Conservation (phyloP, 1,284 basidiomycete genomes). For the Cryptococcus maquisensis region DNA sequence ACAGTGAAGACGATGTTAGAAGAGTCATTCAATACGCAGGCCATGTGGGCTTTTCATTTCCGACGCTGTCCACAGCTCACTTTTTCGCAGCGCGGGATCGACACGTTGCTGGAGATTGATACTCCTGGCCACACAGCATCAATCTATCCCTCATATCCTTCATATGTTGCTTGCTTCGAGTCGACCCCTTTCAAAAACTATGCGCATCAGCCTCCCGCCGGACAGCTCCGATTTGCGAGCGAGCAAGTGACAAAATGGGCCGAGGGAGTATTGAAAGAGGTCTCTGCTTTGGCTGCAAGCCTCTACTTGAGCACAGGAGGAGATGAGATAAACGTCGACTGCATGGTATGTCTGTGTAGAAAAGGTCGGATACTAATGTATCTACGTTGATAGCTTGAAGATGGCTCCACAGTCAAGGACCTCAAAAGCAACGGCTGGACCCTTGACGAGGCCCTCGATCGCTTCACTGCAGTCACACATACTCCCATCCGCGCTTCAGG, state of each 20-base stretch:
- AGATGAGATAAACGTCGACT: conserved; percentile 71
- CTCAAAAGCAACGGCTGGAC: conserved; percentile 55
- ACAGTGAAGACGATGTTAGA: conserved; percentile 59
- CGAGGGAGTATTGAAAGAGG: conserved; percentile 49
- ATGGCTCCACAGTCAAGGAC: conserved; percentile 57
- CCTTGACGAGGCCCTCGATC: conserved; percentile 60
- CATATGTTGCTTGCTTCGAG: conserved; percentile 67
- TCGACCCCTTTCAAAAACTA: conserved; percentile 61
- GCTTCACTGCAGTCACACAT: conserved; percentile 60
- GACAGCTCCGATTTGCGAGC: conserved; percentile 69
- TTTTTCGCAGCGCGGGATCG: conserved; percentile 63
- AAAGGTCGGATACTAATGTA: too few relatives aligned
- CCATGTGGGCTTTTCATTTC: conserved; percentile 52
- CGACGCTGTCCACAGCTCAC: not conserved
- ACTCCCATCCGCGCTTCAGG: conserved; percentile 49
- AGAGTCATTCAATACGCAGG: conserved; percentile 68
- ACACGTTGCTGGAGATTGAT: conserved; percentile 71
- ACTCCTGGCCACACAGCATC: conserved; percentile 75
- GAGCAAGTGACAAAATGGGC: conserved; percentile 52
- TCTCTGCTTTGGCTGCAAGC: conserved; percentile 31
- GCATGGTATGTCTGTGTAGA: conserved; percentile 53
- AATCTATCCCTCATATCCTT: conserved; percentile 63
- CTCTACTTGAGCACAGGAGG: conserved; percentile 72
- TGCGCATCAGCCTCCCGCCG: conserved; percentile 67
- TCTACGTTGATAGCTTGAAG: conserved; percentile 44